Percentiles rank a stretch among this genome's conserved stretches.
phyloP scores from a whole-genome alignment of 805 yeast species.

The Wickerhamiella azymoides region DNA sequence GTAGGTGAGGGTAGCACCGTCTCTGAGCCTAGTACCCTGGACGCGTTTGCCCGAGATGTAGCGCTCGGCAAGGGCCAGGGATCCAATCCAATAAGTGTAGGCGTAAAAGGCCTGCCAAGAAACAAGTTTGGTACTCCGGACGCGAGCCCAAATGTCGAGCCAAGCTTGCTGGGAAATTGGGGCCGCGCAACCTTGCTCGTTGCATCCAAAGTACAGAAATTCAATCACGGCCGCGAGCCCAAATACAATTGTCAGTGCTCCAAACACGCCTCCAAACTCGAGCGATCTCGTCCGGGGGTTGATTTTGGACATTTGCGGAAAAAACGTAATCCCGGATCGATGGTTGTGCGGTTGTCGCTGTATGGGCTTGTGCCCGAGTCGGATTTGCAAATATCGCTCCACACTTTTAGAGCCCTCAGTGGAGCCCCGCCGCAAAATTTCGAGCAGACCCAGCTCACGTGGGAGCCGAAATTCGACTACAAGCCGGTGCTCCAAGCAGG shows the following conservation, averaged over 20 bases:
- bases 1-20: slow-evolving; percentile 56
- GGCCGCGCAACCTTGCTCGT: slow-evolving; percentile 32
- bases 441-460: slow-evolving; percentile 21
- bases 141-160: slow-evolving; percentile 9
- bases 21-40: slow-evolving; percentile 60
- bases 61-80: slow-evolving; percentile 48
- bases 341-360: slow-evolving; percentile 28
- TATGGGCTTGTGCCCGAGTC: slow-evolving; percentile 22
- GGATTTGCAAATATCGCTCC: slow-evolving; percentile 22
- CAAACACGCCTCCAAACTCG: slow-evolving; percentile 70
- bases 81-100: slow-evolving; percentile 60
- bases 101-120: slow-evolving; percentile 39
- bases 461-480: slow-evolving; percentile 23
- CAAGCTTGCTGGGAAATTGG: slow-evolving; percentile 9
- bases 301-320: slow-evolving; percentile 5
- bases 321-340: slow-evolving; percentile 12
- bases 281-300: slow-evolving; percentile 54
- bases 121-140: slow-evolving; percentile 13
- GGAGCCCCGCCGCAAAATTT: slow-evolving; percentile 24
- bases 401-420: slow-evolving; percentile 25
- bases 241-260: slow-evolving; percentile 51
- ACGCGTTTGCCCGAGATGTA: slow-evolving; percentile 50
- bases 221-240: slow-evolving; percentile 55
- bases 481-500: slow-evolving; percentile 23
- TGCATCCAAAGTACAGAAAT: slow-evolving; percentile 45